A percentile compares a stretch with the other conserved stretches of the same genome.
Evolutionary conservation across 1,284 basidiomycete genomes (phyloP).

Genomic region (Ceraceosorus guamensis): DNA sequence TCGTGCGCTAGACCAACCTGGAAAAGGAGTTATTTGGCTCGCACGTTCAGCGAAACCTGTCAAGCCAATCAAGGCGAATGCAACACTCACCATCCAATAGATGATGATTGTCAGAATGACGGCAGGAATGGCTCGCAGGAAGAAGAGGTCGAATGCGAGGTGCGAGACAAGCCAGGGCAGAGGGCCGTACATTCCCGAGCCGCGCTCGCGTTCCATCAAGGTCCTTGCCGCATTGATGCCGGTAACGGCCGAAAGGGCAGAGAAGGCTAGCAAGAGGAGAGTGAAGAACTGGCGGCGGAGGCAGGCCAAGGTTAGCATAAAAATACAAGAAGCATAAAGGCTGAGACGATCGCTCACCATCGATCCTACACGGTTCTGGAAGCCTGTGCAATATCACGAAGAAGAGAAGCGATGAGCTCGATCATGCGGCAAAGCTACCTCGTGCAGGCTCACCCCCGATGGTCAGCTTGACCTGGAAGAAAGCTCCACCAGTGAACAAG

Average conservation of each 20-base stretch:
- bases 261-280: constrained; percentile 27
- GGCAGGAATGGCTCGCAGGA: constrained; percentile 21
- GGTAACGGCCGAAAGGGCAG: constrained; percentile 21
- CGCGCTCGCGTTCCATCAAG: constrained; percentile 38
- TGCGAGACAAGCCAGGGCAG: constrained; percentile 27
- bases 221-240: constrained; percentile 16
- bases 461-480: constrained; percentile 31
- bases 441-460: constrained; percentile 22
- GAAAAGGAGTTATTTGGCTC: too few relatives aligned
- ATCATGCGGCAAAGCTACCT: neutral
- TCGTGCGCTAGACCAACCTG: too few relatives aligned
- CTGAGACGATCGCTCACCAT: constrained; percentile 3
- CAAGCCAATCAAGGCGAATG: constrained; percentile 4
- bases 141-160: constrained; percentile 23
- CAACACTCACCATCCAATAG: constrained; percentile 26
- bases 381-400: neutral
- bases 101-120: constrained; percentile 7
- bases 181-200: constrained; percentile 27
- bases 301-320: too few relatives aligned
- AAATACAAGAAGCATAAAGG: too few relatives aligned
- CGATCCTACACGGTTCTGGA: constrained; percentile 35
- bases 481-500: constrained; percentile 32
- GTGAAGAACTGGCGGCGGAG: constrained; percentile 17
- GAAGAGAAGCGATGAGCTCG: neutral
- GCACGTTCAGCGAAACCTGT: too few relatives aligned